Percentiles rank a stretch among this genome's conserved stretches.
Evolutionary conservation across 768 basidiomycete genomes (phyloP).

Genomic region (Macrolepiota dolichaula): DNA sequence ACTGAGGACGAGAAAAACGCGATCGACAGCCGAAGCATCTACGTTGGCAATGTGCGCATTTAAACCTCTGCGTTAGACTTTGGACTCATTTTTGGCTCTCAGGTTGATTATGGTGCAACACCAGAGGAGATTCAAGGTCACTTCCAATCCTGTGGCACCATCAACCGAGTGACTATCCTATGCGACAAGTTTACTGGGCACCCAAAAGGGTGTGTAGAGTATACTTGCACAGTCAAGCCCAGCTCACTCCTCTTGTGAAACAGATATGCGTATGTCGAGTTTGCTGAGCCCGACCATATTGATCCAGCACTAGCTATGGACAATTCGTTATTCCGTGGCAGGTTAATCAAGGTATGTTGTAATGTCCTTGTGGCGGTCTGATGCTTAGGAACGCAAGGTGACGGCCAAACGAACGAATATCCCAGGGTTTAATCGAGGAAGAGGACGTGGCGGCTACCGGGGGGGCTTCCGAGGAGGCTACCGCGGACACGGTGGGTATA

Average conservation of each 20-base stretch:
- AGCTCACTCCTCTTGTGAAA: not conserved
- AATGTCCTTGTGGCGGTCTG: constrained; percentile 1
- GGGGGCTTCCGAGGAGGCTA: constrained; percentile 57
- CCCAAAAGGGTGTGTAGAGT: constrained; percentile 79
- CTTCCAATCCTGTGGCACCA: constrained; percentile 96
- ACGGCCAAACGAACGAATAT: constrained; percentile 95
- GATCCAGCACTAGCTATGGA: constrained; percentile 91
- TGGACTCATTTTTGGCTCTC: constrained; percentile 9
- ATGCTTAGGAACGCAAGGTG: constrained; percentile 51
- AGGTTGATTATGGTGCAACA: constrained; percentile 98
- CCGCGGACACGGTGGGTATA: constrained; percentile 49
- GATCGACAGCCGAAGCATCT: constrained; percentile 85
- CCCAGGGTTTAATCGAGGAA: constrained; percentile 84
- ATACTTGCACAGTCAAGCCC: not conserved
- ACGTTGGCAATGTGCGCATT: constrained; percentile 93
- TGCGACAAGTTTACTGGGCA: constrained; percentile 99
- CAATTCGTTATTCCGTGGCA: constrained; percentile 92
- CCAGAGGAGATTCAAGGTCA: constrained; percentile 98
- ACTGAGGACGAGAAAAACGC: constrained; percentile 82
- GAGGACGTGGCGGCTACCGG: constrained; percentile 57
- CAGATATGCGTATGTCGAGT: constrained; percentile 98
- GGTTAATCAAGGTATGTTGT: constrained; percentile 75
- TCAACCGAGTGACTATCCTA: constrained; percentile 97
- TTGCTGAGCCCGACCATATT: constrained; percentile 89
- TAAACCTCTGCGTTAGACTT: constrained; percentile 10